A percentile compares a stretch with the other conserved stretches of the same genome.
Evolutionary conservation across 306 rosid genomes (phyloP).

Genomic region (Herpetospermum pedunculosum): DNA sequence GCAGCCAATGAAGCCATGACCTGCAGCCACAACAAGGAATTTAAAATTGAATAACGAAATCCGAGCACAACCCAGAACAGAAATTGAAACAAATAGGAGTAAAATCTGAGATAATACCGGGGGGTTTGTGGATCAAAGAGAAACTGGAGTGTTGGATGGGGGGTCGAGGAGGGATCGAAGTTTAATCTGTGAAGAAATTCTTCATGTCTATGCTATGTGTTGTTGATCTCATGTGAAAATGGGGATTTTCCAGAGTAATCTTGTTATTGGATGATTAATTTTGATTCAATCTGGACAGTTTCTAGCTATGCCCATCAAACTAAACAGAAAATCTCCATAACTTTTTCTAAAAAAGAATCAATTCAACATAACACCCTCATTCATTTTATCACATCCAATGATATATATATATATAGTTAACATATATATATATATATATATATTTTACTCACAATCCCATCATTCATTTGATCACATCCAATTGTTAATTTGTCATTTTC

Average conservation of each 20-base stretch:
- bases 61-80: neutral
- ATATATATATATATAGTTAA: too few species aligned
- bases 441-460: too few species aligned
- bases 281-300: neutral
- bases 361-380: too few species aligned
- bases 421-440: too few species aligned
- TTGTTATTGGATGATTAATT: neutral
- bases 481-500: too few species aligned
- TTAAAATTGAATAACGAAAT: neutral
- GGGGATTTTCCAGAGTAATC: neutral
- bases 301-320: too few species aligned
- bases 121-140: neutral
- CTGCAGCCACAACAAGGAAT: neutral
- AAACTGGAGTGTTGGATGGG: neutral
- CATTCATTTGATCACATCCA: too few species aligned
- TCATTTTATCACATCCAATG: too few species aligned
- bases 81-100: neutral
- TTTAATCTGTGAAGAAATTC: neutral
- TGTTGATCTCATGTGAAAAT: neutral
- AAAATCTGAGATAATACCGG: neutral
- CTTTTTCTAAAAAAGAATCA: too few species aligned
- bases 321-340: too few species aligned
- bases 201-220: neutral
- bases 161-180: neutral
- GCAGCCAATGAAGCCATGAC: slow-evolving; percentile 42